Conservation (phyloP, 2,329 filamentous ascomycete genomes). For the Phialocephala subalpina region DNA sequence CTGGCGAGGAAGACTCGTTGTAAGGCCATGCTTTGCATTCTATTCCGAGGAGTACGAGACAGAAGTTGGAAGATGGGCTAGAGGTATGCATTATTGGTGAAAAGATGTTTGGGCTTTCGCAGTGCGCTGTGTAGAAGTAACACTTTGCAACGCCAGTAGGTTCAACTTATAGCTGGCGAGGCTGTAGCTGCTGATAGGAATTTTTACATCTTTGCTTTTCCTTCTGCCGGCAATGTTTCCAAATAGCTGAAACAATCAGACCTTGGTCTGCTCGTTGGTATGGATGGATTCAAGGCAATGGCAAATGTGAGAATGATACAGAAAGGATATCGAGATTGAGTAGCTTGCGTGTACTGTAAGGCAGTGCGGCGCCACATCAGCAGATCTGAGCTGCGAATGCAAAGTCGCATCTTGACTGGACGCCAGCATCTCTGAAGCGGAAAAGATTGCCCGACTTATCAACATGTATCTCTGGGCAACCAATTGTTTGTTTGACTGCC, state of each 20-base stretch:
- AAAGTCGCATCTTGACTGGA: background rate
- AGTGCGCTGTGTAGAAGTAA: conserved; percentile 23
- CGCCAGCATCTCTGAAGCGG: background rate
- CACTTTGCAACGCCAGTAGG: conserved; percentile 20
- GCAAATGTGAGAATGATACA: background rate
- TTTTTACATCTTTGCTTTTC: conserved; percentile 10
- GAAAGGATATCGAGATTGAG: background rate
- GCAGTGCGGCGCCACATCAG: background rate
- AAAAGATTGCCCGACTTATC: background rate
- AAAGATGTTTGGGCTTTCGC: conserved; percentile 9
- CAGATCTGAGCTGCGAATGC: background rate
- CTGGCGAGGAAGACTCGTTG: conserved; percentile 2
- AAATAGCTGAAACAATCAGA: background rate
- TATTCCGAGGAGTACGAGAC: background rate
- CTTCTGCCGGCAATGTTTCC: background rate
- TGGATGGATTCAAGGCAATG: background rate
- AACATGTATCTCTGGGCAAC: background rate
- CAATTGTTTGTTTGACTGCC: background rate
- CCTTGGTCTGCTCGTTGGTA: background rate
- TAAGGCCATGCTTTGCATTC: conserved; percentile 10
- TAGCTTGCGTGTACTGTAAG: background rate
- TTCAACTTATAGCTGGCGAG: too few relatives aligned
- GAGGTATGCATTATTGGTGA: conserved; percentile 5
- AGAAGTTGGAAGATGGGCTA: conserved; percentile 8
- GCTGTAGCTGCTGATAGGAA: background rate